Percentiles rank a stretch among this genome's conserved stretches.
phyloP scores from a whole-genome alignment of 305 asterid genomes.

The Andrographis paniculata region DNA sequence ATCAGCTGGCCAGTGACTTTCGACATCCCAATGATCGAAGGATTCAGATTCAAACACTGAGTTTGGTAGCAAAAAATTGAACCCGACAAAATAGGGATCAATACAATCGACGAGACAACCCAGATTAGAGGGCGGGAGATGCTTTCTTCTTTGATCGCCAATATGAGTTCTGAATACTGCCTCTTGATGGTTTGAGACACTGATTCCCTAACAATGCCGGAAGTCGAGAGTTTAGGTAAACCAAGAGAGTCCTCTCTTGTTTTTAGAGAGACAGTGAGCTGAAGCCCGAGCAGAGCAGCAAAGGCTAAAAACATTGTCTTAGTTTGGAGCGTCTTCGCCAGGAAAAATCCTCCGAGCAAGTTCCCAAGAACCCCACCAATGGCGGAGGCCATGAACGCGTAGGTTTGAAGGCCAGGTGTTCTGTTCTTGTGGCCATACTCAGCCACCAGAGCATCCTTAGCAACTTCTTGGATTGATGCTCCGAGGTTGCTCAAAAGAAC shows the following conservation, averaged over 20 bases:
- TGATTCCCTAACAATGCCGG: slow-evolving; percentile 24
- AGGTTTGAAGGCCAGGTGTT: slow-evolving; percentile 59
- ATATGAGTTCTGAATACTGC: slow-evolving; percentile 50
- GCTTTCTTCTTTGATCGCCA: slow-evolving; percentile 39
- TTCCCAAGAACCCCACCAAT: slow-evolving; percentile 74
- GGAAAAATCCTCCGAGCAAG: slow-evolving; percentile 63
- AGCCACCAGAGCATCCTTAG: slow-evolving; percentile 78
- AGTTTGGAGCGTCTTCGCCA: slow-evolving; percentile 43
- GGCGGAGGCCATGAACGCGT: slow-evolving; percentile 72
- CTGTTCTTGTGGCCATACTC: slow-evolving; percentile 63
- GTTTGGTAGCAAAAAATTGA: slow-evolving; percentile 84
- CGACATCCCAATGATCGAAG: slow-evolving; percentile 72
- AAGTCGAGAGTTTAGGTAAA: slow-evolving; percentile 27
- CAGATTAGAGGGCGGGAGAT: slow-evolving; percentile 53
- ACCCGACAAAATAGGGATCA: slow-evolving; percentile 63
- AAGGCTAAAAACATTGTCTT: slow-evolving; percentile 63
- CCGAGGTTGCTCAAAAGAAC: slow-evolving; percentile 67
- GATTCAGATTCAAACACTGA: slow-evolving; percentile 53
- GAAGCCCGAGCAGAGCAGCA: slow-evolving; percentile 47
- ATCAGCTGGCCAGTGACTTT: slow-evolving; percentile 72
- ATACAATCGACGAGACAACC: slow-evolving; percentile 49
- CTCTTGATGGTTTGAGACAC: slow-evolving; percentile 32
- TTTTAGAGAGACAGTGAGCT: slow-evolving; percentile 38
- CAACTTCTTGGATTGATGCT: slow-evolving; percentile 75
- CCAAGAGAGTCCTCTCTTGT: slow-evolving; percentile 63